Conservation (phyloP, 176 grass and related monocot species). For the Oryza glaberrima region DNA sequence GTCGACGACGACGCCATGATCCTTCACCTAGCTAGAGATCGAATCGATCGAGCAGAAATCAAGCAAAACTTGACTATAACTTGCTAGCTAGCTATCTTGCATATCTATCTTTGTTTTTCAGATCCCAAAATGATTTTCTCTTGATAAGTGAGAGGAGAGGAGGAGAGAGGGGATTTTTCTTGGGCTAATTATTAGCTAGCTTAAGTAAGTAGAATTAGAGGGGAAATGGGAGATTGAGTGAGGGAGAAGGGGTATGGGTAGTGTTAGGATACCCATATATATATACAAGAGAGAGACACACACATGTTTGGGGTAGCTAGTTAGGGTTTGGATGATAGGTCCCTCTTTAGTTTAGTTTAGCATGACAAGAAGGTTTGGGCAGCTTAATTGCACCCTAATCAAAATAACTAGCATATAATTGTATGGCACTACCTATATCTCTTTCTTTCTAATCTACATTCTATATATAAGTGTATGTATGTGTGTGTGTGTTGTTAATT, state of each 20-base stretch:
- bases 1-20: slow-evolving; percentile 61
- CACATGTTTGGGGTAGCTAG: neutral
- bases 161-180: neutral
- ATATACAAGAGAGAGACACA: neutral
- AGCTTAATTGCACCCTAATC: slow-evolving; percentile 21
- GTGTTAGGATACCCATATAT: neutral
- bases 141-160: neutral
- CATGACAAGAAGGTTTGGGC: slow-evolving; percentile 59
- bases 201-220: neutral
- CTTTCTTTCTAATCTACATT: neutral
- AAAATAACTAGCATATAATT: slow-evolving; percentile 23
- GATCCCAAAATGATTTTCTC: neutral
- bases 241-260: neutral
- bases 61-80: neutral
- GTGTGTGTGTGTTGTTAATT: neutral
- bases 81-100: neutral
- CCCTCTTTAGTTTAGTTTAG: slow-evolving; percentile 71
- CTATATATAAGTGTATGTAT: neutral
- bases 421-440: neutral
- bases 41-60: neutral
- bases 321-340: slow-evolving; percentile 74
- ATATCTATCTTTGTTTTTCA: neutral
- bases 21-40: too few species aligned
- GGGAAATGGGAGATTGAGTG: neutral
- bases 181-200: neutral